A percentile compares a stretch with the other conserved stretches of the same genome.
Conservation (phyloP, 148 eudicot species). For the Linanthus parryae region DNA sequence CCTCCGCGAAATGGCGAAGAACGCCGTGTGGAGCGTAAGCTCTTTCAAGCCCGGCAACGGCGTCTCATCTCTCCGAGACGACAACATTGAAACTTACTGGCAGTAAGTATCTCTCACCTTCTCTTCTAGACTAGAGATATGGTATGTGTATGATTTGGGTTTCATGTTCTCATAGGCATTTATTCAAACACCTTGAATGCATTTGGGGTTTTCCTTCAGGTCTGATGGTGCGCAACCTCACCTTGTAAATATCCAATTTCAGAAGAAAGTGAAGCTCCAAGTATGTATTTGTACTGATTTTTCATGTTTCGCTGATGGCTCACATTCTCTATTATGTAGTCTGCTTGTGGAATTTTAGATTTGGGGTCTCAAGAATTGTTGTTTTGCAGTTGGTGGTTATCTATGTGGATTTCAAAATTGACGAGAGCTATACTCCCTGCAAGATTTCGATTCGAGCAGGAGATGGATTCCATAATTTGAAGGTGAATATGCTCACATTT, state of each 20-base stretch:
- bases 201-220: slow-evolving; percentile 28
- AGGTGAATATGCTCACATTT: slow-evolving; percentile 9
- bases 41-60: slow-evolving; percentile 96
- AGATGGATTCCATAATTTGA: slow-evolving; percentile 57
- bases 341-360: background rate
- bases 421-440: slow-evolving; percentile 96
- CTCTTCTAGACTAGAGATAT: slow-evolving; percentile 1
- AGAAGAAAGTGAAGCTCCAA: slow-evolving; percentile 87
- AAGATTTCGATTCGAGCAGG: slow-evolving; percentile 87
- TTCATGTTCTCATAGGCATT: background rate
- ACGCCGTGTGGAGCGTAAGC: slow-evolving; percentile 96
- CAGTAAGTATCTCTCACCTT: slow-evolving; percentile 38
- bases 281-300: slow-evolving; percentile 18
- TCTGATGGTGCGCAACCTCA: slow-evolving; percentile 98
- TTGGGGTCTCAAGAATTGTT: background rate
- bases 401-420: slow-evolving; percentile 93
- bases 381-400: slow-evolving; percentile 58
- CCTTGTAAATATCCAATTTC: slow-evolving; percentile 89
- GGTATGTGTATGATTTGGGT: background rate
- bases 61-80: slow-evolving; percentile 72
- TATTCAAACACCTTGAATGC: background rate
- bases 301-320: background rate
- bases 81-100: slow-evolving; percentile 81
- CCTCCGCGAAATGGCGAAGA: slow-evolving; percentile 84
- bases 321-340: background rate